Percentiles rank a stretch among this genome's conserved stretches.
Conservation (phyloP, 225 moss, liverwort and hornwort genomes). For the Bryoerythrophyllum caledonicum region DNA sequence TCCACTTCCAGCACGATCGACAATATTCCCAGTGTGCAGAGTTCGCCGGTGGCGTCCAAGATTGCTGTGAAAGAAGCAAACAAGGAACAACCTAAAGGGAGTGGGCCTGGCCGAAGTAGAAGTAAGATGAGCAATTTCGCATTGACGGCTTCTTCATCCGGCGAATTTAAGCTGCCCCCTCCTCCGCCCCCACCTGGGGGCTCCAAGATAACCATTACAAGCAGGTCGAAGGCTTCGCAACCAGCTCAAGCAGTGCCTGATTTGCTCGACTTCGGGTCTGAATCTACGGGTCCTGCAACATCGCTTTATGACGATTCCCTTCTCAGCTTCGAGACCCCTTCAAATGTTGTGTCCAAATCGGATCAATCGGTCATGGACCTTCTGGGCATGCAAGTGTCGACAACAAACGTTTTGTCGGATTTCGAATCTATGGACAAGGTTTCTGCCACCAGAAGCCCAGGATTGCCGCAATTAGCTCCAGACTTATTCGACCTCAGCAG, state of each 20-base stretch:
- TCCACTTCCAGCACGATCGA: slow-evolving; percentile 16
- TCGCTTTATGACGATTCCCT: slow-evolving; percentile 24
- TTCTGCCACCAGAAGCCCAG: slow-evolving; percentile 32
- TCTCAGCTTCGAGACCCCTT: slow-evolving; percentile 32
- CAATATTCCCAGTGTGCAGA: slow-evolving; percentile 19
- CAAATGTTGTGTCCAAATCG: slow-evolving; percentile 31
- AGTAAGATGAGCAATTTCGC: slow-evolving; percentile 39
- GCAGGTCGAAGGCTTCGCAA: slow-evolving; percentile 27
- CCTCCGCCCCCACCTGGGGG: slow-evolving; percentile 67
- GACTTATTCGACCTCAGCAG: slow-evolving; percentile 37
- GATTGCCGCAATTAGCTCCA: slow-evolving; percentile 37
- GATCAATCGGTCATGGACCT: slow-evolving; percentile 48
- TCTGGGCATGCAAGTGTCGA: slow-evolving; percentile 35
- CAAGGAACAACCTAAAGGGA: slow-evolving; percentile 22
- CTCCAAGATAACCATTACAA: slow-evolving; percentile 41
- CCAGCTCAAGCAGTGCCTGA: slow-evolving; percentile 38
- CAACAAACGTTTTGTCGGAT: slow-evolving; percentile 18
- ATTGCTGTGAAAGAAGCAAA: slow-evolving; percentile 29
- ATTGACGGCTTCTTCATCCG: slow-evolving; percentile 27
- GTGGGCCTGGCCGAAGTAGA: slow-evolving; percentile 26
- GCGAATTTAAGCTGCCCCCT: slow-evolving; percentile 60
- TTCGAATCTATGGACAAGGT: slow-evolving; percentile 28
- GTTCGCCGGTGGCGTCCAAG: slow-evolving; percentile 27
- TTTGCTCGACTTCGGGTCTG: slow-evolving; percentile 49
- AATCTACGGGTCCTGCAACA: slow-evolving; percentile 12